A percentile compares a stretch with the other conserved stretches of the same genome.
These are phyloP conservation scores for Aspergillus novoparasiticus DNA, from an alignment of 2,329 filamentous ascomycete genomes.

Conservation along the genomic window DNA sequence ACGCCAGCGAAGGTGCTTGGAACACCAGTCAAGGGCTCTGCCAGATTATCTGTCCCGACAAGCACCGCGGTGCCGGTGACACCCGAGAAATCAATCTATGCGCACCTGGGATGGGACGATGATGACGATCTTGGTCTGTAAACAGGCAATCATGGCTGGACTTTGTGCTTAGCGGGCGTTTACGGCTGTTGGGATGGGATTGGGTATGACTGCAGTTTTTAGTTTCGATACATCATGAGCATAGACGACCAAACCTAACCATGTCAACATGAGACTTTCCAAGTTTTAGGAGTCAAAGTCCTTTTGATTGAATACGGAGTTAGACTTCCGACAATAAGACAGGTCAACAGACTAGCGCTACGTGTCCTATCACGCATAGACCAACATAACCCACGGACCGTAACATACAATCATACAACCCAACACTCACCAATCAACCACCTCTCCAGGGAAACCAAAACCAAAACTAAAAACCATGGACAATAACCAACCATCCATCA, in stretches of 20 bases:
- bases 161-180: constrained; percentile 18
- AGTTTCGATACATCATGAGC: background rate
- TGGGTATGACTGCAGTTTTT: constrained; percentile 1
- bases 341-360: background rate
- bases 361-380: background rate
- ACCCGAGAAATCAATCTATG: constrained; percentile 45
- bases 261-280: background rate
- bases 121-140: constrained; percentile 37
- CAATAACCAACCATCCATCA: too few relatives aligned
- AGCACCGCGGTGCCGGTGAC: constrained; percentile 31
- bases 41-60: constrained; percentile 20
- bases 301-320: background rate
- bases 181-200: background rate
- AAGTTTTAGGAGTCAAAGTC: background rate
- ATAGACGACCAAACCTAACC: background rate
- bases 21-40: constrained; percentile 37
- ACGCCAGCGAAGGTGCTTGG: constrained; percentile 23
- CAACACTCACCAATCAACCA: too few relatives aligned
- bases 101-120: constrained; percentile 49
- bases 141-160: constrained; percentile 44
- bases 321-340: background rate
- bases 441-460: too few relatives aligned
- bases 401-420: background rate
- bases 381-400: background rate
- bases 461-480: too few relatives aligned